A percentile compares a stretch with the other conserved stretches of the same genome.
Conservation (phyloP, 179 eudicot species). For the Beta macrorhiza region DNA sequence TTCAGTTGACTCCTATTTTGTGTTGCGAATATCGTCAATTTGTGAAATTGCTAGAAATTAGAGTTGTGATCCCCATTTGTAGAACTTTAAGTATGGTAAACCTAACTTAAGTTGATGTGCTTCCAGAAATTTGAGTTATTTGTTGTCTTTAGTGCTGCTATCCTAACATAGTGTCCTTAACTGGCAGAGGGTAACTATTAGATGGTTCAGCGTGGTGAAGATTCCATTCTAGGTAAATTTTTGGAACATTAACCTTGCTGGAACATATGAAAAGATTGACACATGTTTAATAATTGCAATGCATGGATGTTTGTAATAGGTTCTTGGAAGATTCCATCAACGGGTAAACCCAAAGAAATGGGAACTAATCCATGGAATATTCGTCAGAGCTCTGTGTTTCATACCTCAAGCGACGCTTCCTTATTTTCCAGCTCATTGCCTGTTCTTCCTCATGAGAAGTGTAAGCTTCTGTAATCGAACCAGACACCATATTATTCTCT, state of each 20-base stretch:
- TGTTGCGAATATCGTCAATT: background rate
- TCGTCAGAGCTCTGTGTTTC: conserved; percentile 40
- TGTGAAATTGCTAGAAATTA: background rate
- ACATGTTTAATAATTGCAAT: background rate
- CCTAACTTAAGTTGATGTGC: background rate
- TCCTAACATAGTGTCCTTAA: conserved; percentile 1
- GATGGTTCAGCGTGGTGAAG: conserved; percentile 43
- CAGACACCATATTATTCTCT: background rate
- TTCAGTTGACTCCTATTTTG: background rate
- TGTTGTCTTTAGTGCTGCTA: background rate
- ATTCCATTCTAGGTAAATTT: conserved; percentile 36
- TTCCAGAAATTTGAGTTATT: background rate
- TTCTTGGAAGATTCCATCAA: conserved; percentile 37
- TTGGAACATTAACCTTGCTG: conserved; percentile 2
- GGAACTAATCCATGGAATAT: conserved; percentile 46
- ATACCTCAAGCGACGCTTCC: conserved; percentile 55
- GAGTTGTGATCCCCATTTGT: background rate
- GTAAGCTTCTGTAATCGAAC: conserved; percentile 38
- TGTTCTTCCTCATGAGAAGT: conserved; percentile 70
- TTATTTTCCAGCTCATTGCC: conserved; percentile 85
- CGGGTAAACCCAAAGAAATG: conserved; percentile 35
- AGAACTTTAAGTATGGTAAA: background rate
- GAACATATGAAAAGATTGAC: background rate
- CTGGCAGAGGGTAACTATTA: conserved; percentile 34
- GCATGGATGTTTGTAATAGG: conserved; percentile 33